Conservation (phyloP, 192 early-diverging fungal genomes). For the Pecoramyces ruminantium region DNA sequence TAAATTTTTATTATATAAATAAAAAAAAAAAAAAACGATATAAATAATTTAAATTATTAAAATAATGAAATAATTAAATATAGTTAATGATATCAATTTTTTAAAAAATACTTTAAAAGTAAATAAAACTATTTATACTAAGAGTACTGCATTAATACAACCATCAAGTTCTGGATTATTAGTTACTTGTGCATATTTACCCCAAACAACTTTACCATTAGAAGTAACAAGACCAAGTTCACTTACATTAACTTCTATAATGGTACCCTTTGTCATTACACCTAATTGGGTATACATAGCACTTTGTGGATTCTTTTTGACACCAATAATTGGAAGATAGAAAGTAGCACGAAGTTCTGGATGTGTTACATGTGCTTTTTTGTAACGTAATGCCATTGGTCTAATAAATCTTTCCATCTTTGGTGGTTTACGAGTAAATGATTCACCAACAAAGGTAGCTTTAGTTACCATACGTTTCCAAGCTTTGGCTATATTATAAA, state of each 20-base stretch:
- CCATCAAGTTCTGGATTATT: conserved; percentile 99
- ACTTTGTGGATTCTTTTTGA: conserved; percentile 96
- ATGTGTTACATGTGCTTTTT: conserved; percentile 97
- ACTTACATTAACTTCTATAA: conserved; percentile 87
- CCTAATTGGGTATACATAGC: conserved; percentile 93
- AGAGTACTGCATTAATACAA: conserved; percentile 32
- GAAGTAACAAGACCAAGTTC: conserved; percentile 94
- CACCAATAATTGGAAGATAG: conserved; percentile 85
- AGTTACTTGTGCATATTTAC: conserved; percentile 82
- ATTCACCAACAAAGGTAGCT: conserved; percentile 96
- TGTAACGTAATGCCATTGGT: conserved; percentile 93
- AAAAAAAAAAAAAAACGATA: too few relatives aligned
- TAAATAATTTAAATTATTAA: too few relatives aligned
- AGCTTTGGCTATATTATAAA: conserved; percentile 66
- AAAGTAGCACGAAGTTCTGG: conserved; percentile 96
- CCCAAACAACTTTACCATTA: conserved; percentile 96
- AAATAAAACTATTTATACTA: conserved; percentile 39
- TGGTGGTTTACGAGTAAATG: conserved; percentile 97
- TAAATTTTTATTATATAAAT: too few relatives aligned
- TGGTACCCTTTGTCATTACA: conserved; percentile 95
- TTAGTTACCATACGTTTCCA: conserved; percentile 99
- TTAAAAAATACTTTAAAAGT: too few relatives aligned
- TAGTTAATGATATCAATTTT: too few relatives aligned
- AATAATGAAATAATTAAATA: too few relatives aligned
- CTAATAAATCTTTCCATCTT: conserved; percentile 98